These are phyloP conservation scores for Zymoseptoria crescenta DNA, from an alignment of 2,329 filamentous ascomycete genomes.

Conservation along the genomic window DNA sequence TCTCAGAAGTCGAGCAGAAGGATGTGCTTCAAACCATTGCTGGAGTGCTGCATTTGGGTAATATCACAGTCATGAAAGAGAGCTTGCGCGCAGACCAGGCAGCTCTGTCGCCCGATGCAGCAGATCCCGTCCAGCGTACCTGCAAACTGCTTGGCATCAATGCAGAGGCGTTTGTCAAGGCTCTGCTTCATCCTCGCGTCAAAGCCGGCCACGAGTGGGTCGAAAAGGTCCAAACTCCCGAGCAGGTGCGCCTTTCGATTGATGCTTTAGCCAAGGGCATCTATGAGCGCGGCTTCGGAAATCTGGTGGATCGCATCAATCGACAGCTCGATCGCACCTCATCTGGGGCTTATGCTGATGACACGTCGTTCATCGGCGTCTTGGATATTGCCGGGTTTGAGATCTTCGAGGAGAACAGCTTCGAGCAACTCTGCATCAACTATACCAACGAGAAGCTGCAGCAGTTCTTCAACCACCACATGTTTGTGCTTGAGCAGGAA, in stretches of 20 bases:
- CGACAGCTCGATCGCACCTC: constrained; percentile 68
- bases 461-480: constrained; percentile 99
- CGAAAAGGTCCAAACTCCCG: constrained; percentile 94
- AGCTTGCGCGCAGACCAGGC: constrained; percentile 88
- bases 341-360: constrained; percentile 70
- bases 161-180: constrained; percentile 76
- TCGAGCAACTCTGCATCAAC: constrained; percentile 98
- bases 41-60: constrained; percentile 86
- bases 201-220: constrained; percentile 98
- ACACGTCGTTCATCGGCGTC: constrained; percentile 93
- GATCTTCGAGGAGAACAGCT: constrained; percentile 97
- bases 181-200: constrained; percentile 82
- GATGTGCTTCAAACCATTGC: constrained; percentile 82
- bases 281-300: constrained; percentile 91
- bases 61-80: constrained; percentile 82
- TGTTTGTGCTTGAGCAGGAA: constrained; percentile 98
- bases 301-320: constrained; percentile 88
- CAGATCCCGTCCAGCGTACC: constrained; percentile 66
- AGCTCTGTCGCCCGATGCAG: constrained; percentile 65
- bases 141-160: constrained; percentile 80
- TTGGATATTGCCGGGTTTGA: constrained; percentile 99
- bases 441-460: constrained; percentile 99
- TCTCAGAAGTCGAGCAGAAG: constrained; percentile 73
- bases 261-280: constrained; percentile 95
- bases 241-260: constrained; percentile 83